phyloP scores from a whole-genome alignment of 352 stramenopile genomes.

The Blastocystis sp. region DNA sequence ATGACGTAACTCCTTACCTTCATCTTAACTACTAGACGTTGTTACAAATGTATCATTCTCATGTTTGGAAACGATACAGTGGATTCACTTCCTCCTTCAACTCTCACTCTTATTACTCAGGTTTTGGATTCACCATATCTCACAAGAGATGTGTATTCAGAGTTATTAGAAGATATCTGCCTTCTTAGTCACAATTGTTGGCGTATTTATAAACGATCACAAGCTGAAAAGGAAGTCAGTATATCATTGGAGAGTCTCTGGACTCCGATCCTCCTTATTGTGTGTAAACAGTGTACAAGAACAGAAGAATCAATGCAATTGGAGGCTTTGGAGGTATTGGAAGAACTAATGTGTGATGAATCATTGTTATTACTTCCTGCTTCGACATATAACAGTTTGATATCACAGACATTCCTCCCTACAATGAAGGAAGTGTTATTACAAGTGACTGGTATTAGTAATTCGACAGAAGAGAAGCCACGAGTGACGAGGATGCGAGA shows the following conservation, averaged over 20 bases:
- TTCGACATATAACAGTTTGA: background rate
- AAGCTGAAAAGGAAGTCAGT: background rate
- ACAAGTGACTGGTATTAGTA: background rate
- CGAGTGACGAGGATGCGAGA: conserved; percentile 1
- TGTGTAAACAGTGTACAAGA: background rate
- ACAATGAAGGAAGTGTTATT: conserved; percentile 40
- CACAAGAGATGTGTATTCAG: background rate
- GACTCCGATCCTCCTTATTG: background rate
- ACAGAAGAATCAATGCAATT: background rate
- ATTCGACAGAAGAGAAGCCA: background rate
- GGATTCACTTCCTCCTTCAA: conserved; percentile 4
- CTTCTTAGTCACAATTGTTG: conserved; percentile 46
- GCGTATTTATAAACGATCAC: background rate
- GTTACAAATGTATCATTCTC: conserved; percentile 14
- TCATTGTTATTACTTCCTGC: background rate
- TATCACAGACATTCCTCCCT: background rate
- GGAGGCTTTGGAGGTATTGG: background rate
- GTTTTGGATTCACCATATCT: background rate
- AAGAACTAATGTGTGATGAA: conserved; percentile 14
- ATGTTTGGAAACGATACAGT: background rate
- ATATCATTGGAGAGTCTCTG: background rate
- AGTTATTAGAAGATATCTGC: conserved; percentile 4
- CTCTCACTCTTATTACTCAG: background rate
- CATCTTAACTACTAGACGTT: background rate
- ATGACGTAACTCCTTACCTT: background rate